Conservation (phyloP, 306 rosid genomes). For the Vicia sativa region DNA sequence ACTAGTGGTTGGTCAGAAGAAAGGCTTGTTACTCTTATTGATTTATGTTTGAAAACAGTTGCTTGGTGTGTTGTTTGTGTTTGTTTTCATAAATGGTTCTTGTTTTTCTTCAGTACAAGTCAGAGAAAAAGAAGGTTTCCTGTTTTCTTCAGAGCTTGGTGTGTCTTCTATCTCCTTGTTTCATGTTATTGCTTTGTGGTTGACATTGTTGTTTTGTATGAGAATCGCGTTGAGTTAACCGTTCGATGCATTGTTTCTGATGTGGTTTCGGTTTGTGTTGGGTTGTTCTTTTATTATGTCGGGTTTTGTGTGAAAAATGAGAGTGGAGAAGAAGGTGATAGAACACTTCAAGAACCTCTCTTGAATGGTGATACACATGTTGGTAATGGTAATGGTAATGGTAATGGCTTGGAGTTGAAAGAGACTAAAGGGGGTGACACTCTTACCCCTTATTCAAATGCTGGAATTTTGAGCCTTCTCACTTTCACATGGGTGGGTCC, state of each 20-base stretch:
- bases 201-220: conserved; percentile 43
- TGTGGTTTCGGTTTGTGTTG: conserved; percentile 36
- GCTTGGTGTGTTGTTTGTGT: conserved; percentile 46
- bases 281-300: conserved; percentile 47
- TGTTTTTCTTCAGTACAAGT: conserved; percentile 32
- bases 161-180: conserved; percentile 41
- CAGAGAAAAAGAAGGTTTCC: conserved; percentile 38
- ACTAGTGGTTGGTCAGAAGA: conserved; percentile 46
- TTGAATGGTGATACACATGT: conserved; percentile 36
- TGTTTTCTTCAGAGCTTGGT: conserved; percentile 50
- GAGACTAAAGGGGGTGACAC: conserved; percentile 46
- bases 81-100: conserved; percentile 35
- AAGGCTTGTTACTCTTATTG: conserved; percentile 43
- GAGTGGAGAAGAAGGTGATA: conserved; percentile 25
- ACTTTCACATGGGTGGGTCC: conserved; percentile 56
- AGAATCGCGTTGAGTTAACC: conserved; percentile 24
- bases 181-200: conserved; percentile 39
- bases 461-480: conserved; percentile 58
- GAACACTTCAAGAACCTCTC: conserved; percentile 46
- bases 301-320: conserved; percentile 43
- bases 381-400: conserved; percentile 10
- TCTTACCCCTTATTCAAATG: conserved; percentile 56
- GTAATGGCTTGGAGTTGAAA: conserved; percentile 14
- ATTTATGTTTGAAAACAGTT: conserved; percentile 45
- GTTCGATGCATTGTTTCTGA: conserved; percentile 44